These are phyloP conservation scores for Eleusine indica DNA, from an alignment of 176 grass and related monocot genomes.

Conservation along the genomic window DNA sequence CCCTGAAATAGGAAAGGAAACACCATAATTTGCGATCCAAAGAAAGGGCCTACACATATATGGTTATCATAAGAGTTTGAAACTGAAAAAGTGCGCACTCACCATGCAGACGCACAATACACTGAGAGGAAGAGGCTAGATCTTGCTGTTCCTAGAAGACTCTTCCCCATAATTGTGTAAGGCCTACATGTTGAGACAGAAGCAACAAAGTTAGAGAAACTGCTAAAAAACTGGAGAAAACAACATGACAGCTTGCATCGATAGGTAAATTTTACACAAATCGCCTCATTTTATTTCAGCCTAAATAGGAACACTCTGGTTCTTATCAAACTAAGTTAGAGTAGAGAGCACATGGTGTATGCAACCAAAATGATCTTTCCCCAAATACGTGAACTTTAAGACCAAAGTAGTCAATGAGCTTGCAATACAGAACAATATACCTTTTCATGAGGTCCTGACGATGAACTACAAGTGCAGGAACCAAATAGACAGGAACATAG, in stretches of 20 bases:
- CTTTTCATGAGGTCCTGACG: conserved; percentile 88
- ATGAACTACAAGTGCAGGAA: conserved; percentile 95
- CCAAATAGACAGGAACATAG: conserved; percentile 89
- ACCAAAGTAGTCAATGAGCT: conserved; percentile 27
- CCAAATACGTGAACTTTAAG: not conserved
- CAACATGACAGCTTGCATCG: conserved; percentile 1
- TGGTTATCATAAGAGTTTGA: not conserved
- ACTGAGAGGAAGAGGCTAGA: conserved; percentile 91
- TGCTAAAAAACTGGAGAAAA: conserved; percentile 10
- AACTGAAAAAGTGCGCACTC: conserved; percentile 27
- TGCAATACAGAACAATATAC: conserved; percentile 49
- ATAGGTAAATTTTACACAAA: conserved; percentile 3
- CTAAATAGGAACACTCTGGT: not conserved
- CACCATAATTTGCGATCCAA: conserved; percentile 23
- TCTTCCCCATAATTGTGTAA: conserved; percentile 88
- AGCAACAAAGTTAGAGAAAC: conserved; percentile 33
- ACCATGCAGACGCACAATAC: conserved; percentile 92
- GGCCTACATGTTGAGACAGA: conserved; percentile 57
- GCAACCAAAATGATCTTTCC: not conserved
- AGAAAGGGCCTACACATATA: conserved; percentile 3
- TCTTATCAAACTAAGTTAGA: not conserved
- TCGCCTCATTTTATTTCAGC: not conserved
- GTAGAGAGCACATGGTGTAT: not conserved
- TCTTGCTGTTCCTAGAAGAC: conserved; percentile 80
- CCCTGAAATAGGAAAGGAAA: conserved; percentile 59